Evolutionary conservation across 768 basidiomycete genomes (phyloP), one percentile per base, ranked within the genome.

Genomic region (Boletus fagicola): DNA sequence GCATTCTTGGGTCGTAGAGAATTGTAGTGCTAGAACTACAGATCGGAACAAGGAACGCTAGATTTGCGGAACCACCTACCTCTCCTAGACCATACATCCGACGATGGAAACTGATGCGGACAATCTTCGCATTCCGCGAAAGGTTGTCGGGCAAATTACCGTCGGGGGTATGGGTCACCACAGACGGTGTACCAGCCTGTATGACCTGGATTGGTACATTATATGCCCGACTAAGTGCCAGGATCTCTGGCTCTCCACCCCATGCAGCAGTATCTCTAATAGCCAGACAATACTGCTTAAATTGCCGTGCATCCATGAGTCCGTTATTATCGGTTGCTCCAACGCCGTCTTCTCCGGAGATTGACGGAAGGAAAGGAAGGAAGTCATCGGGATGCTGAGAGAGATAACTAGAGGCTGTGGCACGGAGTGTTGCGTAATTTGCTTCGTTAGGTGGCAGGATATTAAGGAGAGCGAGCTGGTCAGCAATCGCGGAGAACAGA

Each of bases 161-260:
- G 36, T 70, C 64, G 0, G 91, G 89, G 45, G 86, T 77, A 65
- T 97, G 94, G 5, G 86, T 81, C n/a, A 97, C 94, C 15, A 98
- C 78, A 1, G 86, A 79, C 2, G 94, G 95, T 28, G 78, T 80
- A 1, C 86, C 87, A 1, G 84, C 84, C 71, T 98, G 97, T 13
- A 98, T 79, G 52, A 99, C 90, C 69, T 96, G 88, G 49, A 99
- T 94, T 0, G 94, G 88, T 39, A 95, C 76, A 53, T 86, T 81
- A 71, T 83, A 98, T 31, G 85, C 84, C 50, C 87, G 79, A 68
- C 88, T 87, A 16, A 98, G 77, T 4, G 97, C 97, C 63, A 90
- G 80, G 33, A 99, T 94, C 80, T 98, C 97, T 8, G 94, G 95
- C 75, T 98, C 94, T 36, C 97, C 96, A 49, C 97, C 97, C 97